Evolutionary conservation across 768 basidiomycete species (phyloP).

Genomic region (Daedaleopsis sinensis): DNA sequence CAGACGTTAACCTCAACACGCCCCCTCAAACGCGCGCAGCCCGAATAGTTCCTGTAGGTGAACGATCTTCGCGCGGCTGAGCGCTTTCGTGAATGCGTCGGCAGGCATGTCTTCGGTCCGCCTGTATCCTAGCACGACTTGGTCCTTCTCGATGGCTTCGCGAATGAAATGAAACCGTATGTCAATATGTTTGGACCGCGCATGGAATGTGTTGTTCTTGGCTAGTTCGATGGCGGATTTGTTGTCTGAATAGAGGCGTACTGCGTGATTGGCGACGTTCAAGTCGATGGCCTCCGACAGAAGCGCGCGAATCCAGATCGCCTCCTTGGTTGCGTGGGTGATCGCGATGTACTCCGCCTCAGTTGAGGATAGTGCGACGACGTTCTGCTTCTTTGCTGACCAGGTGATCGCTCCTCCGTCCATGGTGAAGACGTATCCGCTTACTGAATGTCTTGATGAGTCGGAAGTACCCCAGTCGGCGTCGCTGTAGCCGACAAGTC

Average conservation of each 20-base stretch:
- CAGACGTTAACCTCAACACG: too few species aligned
- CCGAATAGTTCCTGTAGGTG: not conserved
- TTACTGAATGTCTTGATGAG: too few species aligned
- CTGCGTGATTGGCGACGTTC: not conserved
- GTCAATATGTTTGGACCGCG: slow-evolving; percentile 39
- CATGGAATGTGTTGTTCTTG: slow-evolving; percentile 32
- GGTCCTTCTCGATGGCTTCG: slow-evolving; percentile 11
- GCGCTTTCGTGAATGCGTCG: slow-evolving; percentile 38
- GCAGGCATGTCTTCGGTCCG: slow-evolving; percentile 29
- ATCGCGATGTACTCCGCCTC: too few species aligned
- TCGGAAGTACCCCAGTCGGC: too few species aligned
- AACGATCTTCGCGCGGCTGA: slow-evolving; percentile 12
- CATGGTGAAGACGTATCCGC: too few species aligned
- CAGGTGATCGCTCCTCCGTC: too few species aligned
- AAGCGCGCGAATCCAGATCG: slow-evolving; percentile 30
- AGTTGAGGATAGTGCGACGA: too few species aligned
- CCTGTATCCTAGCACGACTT: slow-evolving; percentile 8
- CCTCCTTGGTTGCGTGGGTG: slow-evolving; percentile 31
- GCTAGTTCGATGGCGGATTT: slow-evolving; percentile 31
- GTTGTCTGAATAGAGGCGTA: slow-evolving; percentile 20
- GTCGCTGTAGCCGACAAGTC: too few species aligned
- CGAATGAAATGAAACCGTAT: too few species aligned
- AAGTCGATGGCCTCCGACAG: slow-evolving; percentile 17
- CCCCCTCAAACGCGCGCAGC: slow-evolving; percentile 15
- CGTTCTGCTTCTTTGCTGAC: too few species aligned